These are phyloP conservation scores for Solanum sejunctum DNA, from an alignment of 257 asterid species.

Conservation along the genomic window DNA sequence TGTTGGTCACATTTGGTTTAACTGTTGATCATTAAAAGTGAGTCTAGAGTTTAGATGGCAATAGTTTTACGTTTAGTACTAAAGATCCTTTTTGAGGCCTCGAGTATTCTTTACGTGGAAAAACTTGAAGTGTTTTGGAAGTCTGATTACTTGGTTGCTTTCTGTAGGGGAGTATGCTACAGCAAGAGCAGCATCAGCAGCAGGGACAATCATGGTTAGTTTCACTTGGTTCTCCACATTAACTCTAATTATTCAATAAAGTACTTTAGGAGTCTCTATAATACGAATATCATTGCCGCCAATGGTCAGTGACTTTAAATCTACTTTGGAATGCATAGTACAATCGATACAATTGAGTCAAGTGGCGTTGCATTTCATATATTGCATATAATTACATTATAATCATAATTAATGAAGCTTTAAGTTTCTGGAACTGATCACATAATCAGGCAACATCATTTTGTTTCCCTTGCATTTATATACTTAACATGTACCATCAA, in stretches of 20 bases:
- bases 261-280: neutral
- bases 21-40: neutral
- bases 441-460: neutral
- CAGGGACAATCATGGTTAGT: slow-evolving; percentile 88
- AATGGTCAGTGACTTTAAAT: neutral
- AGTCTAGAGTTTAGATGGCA: neutral
- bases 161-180: slow-evolving; percentile 92
- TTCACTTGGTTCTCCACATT: neutral
- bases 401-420: neutral
- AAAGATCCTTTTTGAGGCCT: neutral
- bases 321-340: neutral
- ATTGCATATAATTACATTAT: neutral
- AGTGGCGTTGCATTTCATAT: neutral
- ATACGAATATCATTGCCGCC: neutral
- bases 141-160: slow-evolving; percentile 6
- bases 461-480: neutral
- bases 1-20: neutral
- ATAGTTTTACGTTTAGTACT: neutral
- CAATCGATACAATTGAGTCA: neutral
- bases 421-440: neutral
- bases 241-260: neutral
- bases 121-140: neutral
- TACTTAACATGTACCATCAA: neutral
- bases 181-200: slow-evolving; percentile 96
- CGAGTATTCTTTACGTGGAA: neutral